Evolutionary conservation across 2,329 filamentous ascomycete species (phyloP).

Genomic region (Mollisia scopiformis): DNA sequence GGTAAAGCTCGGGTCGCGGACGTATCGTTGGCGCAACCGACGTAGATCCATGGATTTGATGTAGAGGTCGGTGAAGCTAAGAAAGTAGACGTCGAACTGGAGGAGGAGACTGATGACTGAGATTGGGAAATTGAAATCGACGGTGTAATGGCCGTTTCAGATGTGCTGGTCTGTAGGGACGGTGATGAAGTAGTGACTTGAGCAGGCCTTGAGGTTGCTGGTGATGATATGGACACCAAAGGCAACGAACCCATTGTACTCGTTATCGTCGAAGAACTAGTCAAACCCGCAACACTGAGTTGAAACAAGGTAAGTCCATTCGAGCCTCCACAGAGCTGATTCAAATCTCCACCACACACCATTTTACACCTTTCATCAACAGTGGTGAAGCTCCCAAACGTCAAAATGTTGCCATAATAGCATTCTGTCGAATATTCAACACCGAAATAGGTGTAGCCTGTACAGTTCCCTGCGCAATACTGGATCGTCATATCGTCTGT

Average conservation of each 20-base stretch:
- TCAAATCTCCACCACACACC: not conserved
- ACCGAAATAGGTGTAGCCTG: not conserved
- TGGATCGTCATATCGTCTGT: not conserved
- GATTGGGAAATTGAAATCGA: not conserved
- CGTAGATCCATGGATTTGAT: not conserved
- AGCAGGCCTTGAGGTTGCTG: not conserved
- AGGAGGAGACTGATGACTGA: not conserved
- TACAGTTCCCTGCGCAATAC: not conserved
- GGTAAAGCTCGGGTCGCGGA: not conserved
- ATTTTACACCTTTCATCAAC: not conserved
- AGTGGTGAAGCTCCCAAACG: not conserved
- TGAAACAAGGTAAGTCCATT: not conserved
- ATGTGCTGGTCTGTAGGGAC: no score
- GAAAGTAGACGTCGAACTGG: not conserved
- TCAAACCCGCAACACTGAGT: not conserved
- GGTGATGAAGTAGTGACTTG: no score
- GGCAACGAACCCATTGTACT: no score
- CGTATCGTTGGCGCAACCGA: not conserved
- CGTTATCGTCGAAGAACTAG: not conserved
- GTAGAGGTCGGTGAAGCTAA: not conserved
- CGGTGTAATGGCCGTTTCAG: no score
- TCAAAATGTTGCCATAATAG: not conserved
- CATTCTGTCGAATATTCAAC: not conserved
- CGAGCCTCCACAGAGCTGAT: not conserved
- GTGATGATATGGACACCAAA: not conserved